Conservation (phyloP, 1,284 basidiomycete species). For the Butyriboletus appendiculatus region DNA sequence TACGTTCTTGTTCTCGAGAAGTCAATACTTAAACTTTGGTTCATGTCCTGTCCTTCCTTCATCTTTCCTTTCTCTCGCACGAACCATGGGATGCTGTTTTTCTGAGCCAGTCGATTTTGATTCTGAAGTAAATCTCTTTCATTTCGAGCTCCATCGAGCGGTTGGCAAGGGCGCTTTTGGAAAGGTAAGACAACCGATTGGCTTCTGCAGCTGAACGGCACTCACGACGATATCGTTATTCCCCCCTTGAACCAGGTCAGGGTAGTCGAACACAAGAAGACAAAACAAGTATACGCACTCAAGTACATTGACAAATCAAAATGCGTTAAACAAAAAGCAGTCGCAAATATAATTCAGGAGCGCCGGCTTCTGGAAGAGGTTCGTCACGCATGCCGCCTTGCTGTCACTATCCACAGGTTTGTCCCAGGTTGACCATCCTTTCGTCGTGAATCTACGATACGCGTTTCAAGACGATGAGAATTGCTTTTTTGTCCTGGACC, state of each 20-base stretch:
- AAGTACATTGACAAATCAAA: constrained; percentile 97
- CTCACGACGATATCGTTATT: not conserved
- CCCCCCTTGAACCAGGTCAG: constrained; percentile 53
- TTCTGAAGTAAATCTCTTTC: constrained; percentile 91
- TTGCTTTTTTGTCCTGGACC: constrained; percentile 95
- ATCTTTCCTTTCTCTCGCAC: constrained; percentile 37
- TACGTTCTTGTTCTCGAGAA: constrained; percentile 29
- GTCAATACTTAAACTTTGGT: constrained; percentile 27
- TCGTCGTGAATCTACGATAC: constrained; percentile 92
- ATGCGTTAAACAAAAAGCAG: constrained; percentile 91
- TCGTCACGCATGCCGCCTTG: constrained; percentile 30
- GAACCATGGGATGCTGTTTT: constrained; percentile 59
- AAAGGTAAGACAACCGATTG: constrained; percentile 59
- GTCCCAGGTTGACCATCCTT: constrained; percentile 87
- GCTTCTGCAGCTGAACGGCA: not conserved
- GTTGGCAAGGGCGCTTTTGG: constrained; percentile 99
- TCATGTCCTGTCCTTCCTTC: constrained; percentile 26
- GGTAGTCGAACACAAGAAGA: constrained; percentile 94
- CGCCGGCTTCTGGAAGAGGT: constrained; percentile 88
- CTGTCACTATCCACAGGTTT: constrained; percentile 18
- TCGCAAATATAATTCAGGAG: constrained; percentile 95
- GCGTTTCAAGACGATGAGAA: constrained; percentile 99
- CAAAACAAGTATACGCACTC: constrained; percentile 91
- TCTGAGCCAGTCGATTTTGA: constrained; percentile 91
- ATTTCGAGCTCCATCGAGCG: constrained; percentile 92